These are phyloP conservation scores for Oxytropis ochrocephala DNA, from an alignment of 306 rosid genomes.

Conservation along the genomic window DNA sequence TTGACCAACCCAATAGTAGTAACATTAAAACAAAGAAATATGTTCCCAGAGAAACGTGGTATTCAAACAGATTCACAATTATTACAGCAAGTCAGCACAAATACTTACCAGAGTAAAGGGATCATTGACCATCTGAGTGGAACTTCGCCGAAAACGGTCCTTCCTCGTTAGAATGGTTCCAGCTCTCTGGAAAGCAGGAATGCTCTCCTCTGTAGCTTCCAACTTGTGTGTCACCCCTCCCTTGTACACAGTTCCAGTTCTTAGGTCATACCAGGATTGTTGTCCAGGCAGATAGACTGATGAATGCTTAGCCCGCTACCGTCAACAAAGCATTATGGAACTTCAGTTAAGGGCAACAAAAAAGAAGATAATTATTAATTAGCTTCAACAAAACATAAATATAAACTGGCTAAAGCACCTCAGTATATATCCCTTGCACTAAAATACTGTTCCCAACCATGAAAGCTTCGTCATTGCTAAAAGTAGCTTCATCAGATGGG, in stretches of 20 bases:
- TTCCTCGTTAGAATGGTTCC: conserved; percentile 88
- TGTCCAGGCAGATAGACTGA: conserved; percentile 88
- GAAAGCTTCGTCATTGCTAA: conserved; percentile 87
- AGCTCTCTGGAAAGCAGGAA: conserved; percentile 90
- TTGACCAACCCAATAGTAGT: too few relatives aligned
- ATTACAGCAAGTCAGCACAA: conserved; percentile 8
- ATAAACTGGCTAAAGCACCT: conserved; percentile 48
- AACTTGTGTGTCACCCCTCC: conserved; percentile 76
- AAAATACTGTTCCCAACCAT: conserved; percentile 88
- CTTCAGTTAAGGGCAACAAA: conserved; percentile 6
- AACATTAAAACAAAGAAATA: not conserved
- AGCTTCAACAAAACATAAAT: not conserved
- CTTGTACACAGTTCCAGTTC: conserved; percentile 62
- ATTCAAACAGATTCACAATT: conserved; percentile 1
- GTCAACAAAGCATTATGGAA: conserved; percentile 8
- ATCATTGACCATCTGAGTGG: conserved; percentile 90
- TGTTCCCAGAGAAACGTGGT: not conserved
- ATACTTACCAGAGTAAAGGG: conserved; percentile 84
- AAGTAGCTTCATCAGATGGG: conserved; percentile 88
- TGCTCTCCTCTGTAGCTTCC: conserved; percentile 58
- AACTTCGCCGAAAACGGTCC: conserved; percentile 90
- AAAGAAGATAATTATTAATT: not conserved
- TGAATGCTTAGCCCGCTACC: conserved; percentile 61
- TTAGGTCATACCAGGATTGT: conserved; percentile 80
- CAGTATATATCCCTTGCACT: conserved; percentile 89